Evolutionary conservation across 1,284 basidiomycete genomes (phyloP).

Genomic region (Wallemia hederae): DNA sequence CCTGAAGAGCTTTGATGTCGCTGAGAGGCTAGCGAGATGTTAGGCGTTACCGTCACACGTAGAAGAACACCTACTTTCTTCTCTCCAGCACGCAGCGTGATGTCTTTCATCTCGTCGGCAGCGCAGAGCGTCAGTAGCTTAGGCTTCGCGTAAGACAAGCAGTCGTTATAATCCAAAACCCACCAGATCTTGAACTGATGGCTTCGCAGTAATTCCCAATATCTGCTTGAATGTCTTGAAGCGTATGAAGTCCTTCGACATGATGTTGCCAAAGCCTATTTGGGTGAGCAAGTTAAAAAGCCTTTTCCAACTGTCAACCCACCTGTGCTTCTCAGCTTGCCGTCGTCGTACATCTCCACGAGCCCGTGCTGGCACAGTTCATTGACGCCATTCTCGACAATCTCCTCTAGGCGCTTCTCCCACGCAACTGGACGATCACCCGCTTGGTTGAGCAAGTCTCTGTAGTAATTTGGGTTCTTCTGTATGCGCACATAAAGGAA

Average conservation of each 20-base stretch:
- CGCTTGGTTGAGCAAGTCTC: not conserved
- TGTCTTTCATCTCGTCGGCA: not conserved
- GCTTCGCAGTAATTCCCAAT: not conserved
- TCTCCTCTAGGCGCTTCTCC: not conserved
- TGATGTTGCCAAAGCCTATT: not conserved
- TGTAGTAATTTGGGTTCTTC: conserved; percentile 47
- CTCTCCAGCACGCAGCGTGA: not conserved
- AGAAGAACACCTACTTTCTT: not conserved
- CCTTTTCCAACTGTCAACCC: not conserved
- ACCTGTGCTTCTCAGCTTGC: not conserved
- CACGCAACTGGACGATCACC: not conserved
- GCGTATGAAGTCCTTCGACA: not conserved
- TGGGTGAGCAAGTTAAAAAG: not conserved
- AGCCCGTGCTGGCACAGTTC: not conserved
- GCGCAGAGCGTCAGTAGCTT: not conserved
- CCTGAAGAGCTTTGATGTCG: not conserved
- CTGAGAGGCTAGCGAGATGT: not conserved
- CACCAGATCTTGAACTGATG: not conserved
- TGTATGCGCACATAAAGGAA: conserved; percentile 58
- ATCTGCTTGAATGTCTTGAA: not conserved
- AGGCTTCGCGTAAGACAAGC: not conserved
- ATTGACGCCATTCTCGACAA: not conserved
- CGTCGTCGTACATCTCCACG: not conserved
- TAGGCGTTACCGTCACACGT: no score
- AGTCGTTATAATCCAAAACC: not conserved